A percentile compares a stretch with the other conserved stretches of the same genome.
Evolutionary conservation across 805 yeast species (phyloP).

Genomic region (Sungouiella thailandica): DNA sequence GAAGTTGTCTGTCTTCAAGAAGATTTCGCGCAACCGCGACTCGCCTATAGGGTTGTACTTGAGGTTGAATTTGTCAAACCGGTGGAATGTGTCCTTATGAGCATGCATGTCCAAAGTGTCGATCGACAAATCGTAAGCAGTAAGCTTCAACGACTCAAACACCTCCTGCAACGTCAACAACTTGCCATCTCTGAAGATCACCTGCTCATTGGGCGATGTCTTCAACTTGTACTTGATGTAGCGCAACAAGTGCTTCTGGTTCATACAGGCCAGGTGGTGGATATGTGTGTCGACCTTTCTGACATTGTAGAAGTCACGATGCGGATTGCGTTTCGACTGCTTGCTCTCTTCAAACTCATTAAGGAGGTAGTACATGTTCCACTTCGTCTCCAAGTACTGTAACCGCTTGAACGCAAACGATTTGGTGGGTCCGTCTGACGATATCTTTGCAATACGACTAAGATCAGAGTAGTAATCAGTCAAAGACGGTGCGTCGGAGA

Average conservation of each 20-base stretch:
- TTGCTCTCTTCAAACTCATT: slow-evolving; percentile 92
- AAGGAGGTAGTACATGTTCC: slow-evolving; percentile 84
- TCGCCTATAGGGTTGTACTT: slow-evolving; percentile 98
- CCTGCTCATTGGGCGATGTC: slow-evolving; percentile 80
- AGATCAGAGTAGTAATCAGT: slow-evolving; percentile 82
- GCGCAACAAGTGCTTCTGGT: slow-evolving; percentile 91
- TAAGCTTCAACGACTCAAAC: slow-evolving; percentile 80
- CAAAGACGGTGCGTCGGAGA: slow-evolving; percentile 72
- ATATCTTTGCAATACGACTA: slow-evolving; percentile 63
- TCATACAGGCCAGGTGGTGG: slow-evolving; percentile 99
- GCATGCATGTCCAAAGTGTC: slow-evolving; percentile 99
- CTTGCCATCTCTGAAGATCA: slow-evolving; percentile 89
- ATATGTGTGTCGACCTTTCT: slow-evolving; percentile 98
- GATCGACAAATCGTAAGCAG: slow-evolving; percentile 92
- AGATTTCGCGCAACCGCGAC: slow-evolving; percentile 93
- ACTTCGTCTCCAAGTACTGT: slow-evolving; percentile 92
- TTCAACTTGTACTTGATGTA: slow-evolving; percentile 93
- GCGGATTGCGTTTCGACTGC: slow-evolving; percentile 89
- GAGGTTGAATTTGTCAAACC: slow-evolving; percentile 95
- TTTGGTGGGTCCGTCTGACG: slow-evolving; percentile 94
- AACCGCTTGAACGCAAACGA: slow-evolving; percentile 92
- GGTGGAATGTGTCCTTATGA: slow-evolving; percentile 94
- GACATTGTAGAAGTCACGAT: slow-evolving; percentile 94
- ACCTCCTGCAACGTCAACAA: slow-evolving; percentile 84
- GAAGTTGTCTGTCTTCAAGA: slow-evolving; percentile 90